Base-by-base conservation (phyloP, 208 protist genomes). In the Porcisia hertigi region DNA sequence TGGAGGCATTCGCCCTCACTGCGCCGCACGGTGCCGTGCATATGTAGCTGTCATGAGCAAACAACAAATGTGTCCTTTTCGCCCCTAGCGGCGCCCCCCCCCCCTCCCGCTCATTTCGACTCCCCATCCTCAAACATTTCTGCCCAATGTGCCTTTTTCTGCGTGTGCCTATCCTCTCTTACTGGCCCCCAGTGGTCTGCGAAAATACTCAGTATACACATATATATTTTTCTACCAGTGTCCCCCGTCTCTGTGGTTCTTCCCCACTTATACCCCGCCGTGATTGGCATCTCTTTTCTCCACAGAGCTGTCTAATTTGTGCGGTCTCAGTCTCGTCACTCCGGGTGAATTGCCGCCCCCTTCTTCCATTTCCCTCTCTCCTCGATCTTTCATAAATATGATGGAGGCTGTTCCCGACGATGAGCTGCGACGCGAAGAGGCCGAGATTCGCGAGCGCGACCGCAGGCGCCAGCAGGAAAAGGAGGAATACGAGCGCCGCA, bases 371-470 rank as follows among this genome's bases (percentile, higher is more conserved):
- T 60, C 45, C 6, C 1, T 14, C 5, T 47, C 1, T 43, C 64
- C 16, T 1, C 41, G 0, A 7, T 11, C 14, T n/a, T 2, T 2
- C 11, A 34, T 14, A 3, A 23, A 34, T 11, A 30, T 47, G 39
- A 84, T 92, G 82, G 80, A 88, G 11, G 71, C 66, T 16, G 69
- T 81, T 20, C 78, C 72, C 18, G 86, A 92, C 52, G 86, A 84
- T 43, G 83, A 94, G 74, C 79, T 80, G 20, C 79, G 82, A 47
- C 87, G 90, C 73, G 91, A 96, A 83, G 94, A 98, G 79, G 82
- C 82, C 14, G 94, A 97, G 64, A 95, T 96, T 52, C 90, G 84
- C 45, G 86, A 90, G 79, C 90, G 94, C 20, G 94, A 97, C 73
- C 69, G 69, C 34, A 81, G 86, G 66, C 91, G 92, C 5, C 83